Evolutionary conservation across 352 stramenopile genomes (phyloP).

Genomic region (Phytophthora pluvialis): DNA sequence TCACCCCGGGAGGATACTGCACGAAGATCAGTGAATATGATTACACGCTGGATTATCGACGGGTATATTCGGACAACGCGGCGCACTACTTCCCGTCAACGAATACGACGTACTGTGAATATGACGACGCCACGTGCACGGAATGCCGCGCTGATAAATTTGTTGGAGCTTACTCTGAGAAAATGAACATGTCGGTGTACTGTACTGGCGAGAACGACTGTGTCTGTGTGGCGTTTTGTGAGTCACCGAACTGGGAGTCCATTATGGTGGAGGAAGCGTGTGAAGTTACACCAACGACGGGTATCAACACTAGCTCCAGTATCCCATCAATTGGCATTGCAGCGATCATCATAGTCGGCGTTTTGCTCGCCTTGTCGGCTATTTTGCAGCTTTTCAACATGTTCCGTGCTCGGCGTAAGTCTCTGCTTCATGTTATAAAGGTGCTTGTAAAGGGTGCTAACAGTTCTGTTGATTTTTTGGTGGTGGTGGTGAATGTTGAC

Average conservation of each 20-base stretch:
- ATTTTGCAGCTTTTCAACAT: constrained; percentile 40
- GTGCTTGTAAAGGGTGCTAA: constrained; percentile 6
- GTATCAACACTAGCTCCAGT: constrained; percentile 15
- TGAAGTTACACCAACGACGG: constrained; percentile 18
- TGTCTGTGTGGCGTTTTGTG: constrained; percentile 64
- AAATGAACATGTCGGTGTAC: constrained; percentile 41
- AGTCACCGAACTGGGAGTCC: constrained; percentile 47
- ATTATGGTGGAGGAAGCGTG: constrained; percentile 52
- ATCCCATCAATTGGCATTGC: constrained; percentile 37
- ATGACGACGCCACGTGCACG: constrained; percentile 39
- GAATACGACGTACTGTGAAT: constrained; percentile 65
- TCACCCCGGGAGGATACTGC: constrained; percentile 64
- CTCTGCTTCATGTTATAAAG: not conserved
- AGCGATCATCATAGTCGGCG: constrained; percentile 38
- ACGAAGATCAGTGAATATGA: constrained; percentile 54
- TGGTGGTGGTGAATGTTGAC: not conserved
- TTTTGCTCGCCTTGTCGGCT: constrained; percentile 35
- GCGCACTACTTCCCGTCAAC: constrained; percentile 61
- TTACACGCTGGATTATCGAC: constrained; percentile 48
- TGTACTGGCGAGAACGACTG: constrained; percentile 52
- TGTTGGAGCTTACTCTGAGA: constrained; percentile 30
- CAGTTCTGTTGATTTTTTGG: not conserved
- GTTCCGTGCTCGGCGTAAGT: constrained; percentile 39
- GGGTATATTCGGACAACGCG: constrained; percentile 32
- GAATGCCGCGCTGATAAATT: constrained; percentile 37